phyloP scores from a whole-genome alignment of 2,329 filamentous ascomycete genomes.

The Pseudogymnoascus sp. region DNA sequence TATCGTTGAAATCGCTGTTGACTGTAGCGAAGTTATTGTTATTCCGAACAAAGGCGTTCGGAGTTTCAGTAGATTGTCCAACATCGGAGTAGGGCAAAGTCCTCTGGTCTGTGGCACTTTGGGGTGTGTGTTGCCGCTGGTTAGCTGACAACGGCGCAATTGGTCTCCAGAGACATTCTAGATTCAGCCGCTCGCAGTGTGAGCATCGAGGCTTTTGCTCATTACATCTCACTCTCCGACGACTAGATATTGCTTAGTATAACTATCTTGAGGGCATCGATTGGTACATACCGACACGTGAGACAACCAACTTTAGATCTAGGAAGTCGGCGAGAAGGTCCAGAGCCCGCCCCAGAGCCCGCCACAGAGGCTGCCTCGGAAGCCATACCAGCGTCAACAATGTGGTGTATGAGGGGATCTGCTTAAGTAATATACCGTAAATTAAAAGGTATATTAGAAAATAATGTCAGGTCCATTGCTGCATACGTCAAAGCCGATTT shows the following conservation, averaged over 20 bases:
- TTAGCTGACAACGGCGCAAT: background rate
- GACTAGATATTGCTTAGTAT: constrained; percentile 26
- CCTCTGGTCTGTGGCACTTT: background rate
- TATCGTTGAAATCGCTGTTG: constrained; percentile 24
- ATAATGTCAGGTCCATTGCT: background rate
- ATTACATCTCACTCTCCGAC: constrained; percentile 48
- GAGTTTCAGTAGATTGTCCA: background rate
- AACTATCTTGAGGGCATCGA: background rate
- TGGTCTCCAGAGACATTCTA: constrained; percentile 45
- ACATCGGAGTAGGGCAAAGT: background rate
- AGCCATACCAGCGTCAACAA: background rate
- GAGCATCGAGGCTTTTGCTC: constrained; percentile 45
- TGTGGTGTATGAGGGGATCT: background rate
- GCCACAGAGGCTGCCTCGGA: background rate
- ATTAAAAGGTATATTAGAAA: background rate
- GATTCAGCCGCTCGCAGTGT: constrained; percentile 46
- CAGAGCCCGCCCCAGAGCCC: background rate
- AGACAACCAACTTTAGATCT: constrained; percentile 38
- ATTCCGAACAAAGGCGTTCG: background rate
- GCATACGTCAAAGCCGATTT: background rate
- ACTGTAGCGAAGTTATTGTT: constrained; percentile 28
- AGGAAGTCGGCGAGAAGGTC: constrained; percentile 11
- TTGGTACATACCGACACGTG: constrained; percentile 37
- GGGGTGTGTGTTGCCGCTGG: constrained; percentile 16
- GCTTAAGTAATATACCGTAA: background rate